Base-by-base conservation (phyloP, 176 grass and related monocot genomes). In the Oryza glumipatula region DNA sequence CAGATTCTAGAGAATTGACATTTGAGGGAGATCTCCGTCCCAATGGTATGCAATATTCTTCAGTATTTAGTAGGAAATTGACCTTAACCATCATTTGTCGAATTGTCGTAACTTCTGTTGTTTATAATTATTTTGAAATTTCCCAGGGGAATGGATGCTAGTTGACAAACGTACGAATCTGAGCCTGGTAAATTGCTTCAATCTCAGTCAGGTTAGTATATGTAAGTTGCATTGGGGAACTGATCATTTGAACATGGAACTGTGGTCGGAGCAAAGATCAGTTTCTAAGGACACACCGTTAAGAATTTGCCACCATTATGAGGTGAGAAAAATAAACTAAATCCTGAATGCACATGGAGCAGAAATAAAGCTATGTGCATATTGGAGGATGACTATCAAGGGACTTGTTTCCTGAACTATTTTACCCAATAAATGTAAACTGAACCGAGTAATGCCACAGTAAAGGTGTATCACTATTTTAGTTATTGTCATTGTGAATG, bases 261-360 rank as follows among this genome's bases (percentile, higher is more conserved):
- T 98, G 58, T 93, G 95, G 95, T 93, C 95, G 10, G 95, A 95
- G 65, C 91, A 95, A 79, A 92, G 89, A 41, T 80, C 93, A 28
- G 92, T 98, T 43, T 98, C 95, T 9, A 77, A 88, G 35, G 89
- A 88, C 22, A 92, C 67, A 1, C 93, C 93, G 7, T 48, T 98
- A 80, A 90, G 39, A 45, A 93, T 95, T 85, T 84, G 85, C 84
- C 95, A 98, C 85, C 78, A 91, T 60, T 98, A 98, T 67, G 89
- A 92, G 84, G 87, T 98, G 60, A 85, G 79, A 54, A 76, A 95
- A 85, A 28, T 70, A 30, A 67, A 58, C 80, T 90, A 73, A 76
- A 41, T 9, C 39, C 39, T 41, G 39, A 7, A 74, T 68, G 70
- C 23, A 11, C 69, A 1, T 46, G 15, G 26, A 11, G 61, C 75